Evolutionary conservation across 2,329 filamentous ascomycete genomes (phyloP).

Genomic region (Fusarium staphyleae): DNA sequence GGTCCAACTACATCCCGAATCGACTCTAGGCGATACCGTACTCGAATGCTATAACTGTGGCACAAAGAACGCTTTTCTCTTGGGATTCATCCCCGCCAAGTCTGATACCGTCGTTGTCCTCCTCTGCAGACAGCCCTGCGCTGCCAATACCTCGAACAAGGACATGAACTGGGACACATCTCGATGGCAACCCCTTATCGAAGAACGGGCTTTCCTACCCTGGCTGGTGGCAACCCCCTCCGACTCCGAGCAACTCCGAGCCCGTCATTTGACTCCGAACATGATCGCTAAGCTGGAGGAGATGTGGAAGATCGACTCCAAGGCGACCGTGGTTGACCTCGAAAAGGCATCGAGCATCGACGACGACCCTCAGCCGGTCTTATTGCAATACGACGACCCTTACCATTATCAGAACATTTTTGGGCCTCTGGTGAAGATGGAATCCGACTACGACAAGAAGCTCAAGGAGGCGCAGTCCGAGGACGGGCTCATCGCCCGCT

Average conservation of each 20-base stretch:
- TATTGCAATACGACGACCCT: constrained; percentile 94
- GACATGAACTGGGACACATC: constrained; percentile 99
- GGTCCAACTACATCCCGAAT: constrained; percentile 93
- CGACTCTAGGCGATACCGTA: constrained; percentile 91
- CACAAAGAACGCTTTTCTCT: constrained; percentile 97
- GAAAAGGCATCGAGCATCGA: constrained; percentile 92
- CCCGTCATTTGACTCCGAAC: constrained; percentile 89
- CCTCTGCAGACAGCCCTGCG: constrained; percentile 94
- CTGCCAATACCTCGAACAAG: constrained; percentile 92
- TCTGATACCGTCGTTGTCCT: constrained; percentile 98
- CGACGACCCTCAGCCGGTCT: constrained; percentile 91
- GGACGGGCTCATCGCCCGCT: constrained; percentile 91
- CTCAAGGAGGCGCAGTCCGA: constrained; percentile 98
- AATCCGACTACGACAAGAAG: constrained; percentile 98
- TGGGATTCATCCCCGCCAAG: constrained; percentile 98
- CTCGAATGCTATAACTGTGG: constrained; percentile 99
- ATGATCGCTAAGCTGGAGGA: constrained; percentile 97
- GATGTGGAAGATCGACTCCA: constrained; percentile 96
- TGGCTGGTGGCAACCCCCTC: constrained; percentile 92
- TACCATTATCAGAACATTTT: constrained; percentile 99
- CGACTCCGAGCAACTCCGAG: constrained; percentile 94
- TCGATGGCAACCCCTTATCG: constrained; percentile 95
- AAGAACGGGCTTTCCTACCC: constrained; percentile 91
- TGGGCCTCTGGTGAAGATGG: constrained; percentile 96
- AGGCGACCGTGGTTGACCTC: constrained; percentile 86